Evolutionary conservation across 2,329 filamentous ascomycete genomes (phyloP).

Genomic region (Cladosporium sp.): DNA sequence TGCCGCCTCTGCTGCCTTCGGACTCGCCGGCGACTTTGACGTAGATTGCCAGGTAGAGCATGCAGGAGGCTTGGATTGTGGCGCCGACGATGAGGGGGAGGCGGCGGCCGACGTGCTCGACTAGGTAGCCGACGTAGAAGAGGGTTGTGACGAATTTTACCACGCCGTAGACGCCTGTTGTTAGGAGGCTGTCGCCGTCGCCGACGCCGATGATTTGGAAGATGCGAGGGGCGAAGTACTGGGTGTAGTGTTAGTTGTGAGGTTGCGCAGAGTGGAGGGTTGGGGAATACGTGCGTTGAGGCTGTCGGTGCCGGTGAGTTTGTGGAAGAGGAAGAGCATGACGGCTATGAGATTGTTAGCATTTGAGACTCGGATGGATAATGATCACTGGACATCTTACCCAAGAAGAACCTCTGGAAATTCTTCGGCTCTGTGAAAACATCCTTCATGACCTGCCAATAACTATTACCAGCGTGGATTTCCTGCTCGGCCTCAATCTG

Average conservation of each 20-base stretch:
- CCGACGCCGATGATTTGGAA: slow-evolving; percentile 43
- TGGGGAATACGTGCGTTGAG: slow-evolving; percentile 24
- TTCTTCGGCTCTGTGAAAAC: slow-evolving; percentile 27
- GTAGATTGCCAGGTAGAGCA: neutral
- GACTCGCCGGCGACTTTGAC: neutral
- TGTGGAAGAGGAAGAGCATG: slow-evolving; percentile 34
- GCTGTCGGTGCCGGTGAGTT: slow-evolving; percentile 33
- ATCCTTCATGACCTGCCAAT: neutral
- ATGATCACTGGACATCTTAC: slow-evolving; percentile 15
- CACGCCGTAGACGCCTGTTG: slow-evolving; percentile 30
- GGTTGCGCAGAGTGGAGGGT: slow-evolving; percentile 19
- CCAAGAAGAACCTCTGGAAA: slow-evolving; percentile 36
- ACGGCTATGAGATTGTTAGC: slow-evolving; percentile 27
- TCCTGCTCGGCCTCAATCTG: slow-evolving; percentile 50
- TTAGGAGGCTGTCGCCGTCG: slow-evolving; percentile 23
- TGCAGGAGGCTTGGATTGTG: slow-evolving; percentile 24
- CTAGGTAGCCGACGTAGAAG: slow-evolving; percentile 35
- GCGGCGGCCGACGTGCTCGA: slow-evolving; percentile 37
- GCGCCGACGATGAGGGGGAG: slow-evolving; percentile 46
- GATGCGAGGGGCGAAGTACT: slow-evolving; percentile 35
- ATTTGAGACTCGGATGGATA: no score
- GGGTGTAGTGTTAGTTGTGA: slow-evolving; percentile 23
- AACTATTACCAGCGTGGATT: slow-evolving; percentile 11
- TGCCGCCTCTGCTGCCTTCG: neutral
- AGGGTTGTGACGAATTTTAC: slow-evolving; percentile 34